Conservation (phyloP, 2,329 filamentous ascomycete species). For the Fusarium sp. region DNA sequence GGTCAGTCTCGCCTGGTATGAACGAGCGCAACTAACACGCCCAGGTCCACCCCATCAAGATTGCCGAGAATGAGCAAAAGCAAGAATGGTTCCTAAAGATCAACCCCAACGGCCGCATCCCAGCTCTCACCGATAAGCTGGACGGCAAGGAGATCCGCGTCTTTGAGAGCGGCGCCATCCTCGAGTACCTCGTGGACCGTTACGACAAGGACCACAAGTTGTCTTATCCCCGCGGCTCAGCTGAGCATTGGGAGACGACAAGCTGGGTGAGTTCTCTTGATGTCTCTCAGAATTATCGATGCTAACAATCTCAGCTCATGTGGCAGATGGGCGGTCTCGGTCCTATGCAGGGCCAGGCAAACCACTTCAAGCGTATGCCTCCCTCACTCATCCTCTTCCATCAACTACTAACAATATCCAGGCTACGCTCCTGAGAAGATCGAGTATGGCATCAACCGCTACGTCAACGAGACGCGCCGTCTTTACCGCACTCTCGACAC, state of each 20-base stretch:
- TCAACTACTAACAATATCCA: conserved; percentile 36
- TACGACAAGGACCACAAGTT: conserved; percentile 88
- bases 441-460: conserved; percentile 83
- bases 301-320: conserved; percentile 59
- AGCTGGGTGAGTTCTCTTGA: conserved; percentile 70
- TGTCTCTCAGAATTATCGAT: not conserved
- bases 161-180: conserved; percentile 86
- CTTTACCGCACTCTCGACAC: conserved; percentile 82
- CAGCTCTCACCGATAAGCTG: conserved; percentile 84
- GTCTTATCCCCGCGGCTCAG: conserved; percentile 76
- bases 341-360: conserved; percentile 84
- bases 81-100: conserved; percentile 89
- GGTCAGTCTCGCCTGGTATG: conserved; percentile 50
- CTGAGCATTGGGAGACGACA: conserved; percentile 82
- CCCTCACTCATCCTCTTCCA: not conserved
- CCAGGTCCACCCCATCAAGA: conserved; percentile 71
- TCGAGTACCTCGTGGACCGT: conserved; percentile 83
- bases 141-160: conserved; percentile 79
- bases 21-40: not conserved
- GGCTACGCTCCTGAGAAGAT: conserved; percentile 85
- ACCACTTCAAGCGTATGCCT: conserved; percentile 77
- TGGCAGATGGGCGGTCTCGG: conserved; percentile 85
- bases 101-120: conserved; percentile 93
- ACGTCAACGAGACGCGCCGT: conserved; percentile 84
- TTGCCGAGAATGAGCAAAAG: conserved; percentile 82